Evolutionary conservation across 2,329 filamentous ascomycete genomes (phyloP).

Genomic region (Phyllosticta citriasiana): DNA sequence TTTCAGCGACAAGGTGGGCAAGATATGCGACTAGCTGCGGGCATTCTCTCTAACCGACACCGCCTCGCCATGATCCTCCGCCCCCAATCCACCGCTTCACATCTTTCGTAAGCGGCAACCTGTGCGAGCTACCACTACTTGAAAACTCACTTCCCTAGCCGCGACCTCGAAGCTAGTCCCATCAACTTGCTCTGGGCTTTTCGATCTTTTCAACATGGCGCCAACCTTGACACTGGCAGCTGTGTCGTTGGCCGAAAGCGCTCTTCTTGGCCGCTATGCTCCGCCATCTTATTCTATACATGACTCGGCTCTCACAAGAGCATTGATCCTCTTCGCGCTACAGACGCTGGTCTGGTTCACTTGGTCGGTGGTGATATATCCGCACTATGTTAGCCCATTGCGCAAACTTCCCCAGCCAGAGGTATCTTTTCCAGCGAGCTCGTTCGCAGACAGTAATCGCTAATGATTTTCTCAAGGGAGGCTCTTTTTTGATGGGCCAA

Average conservation of each 20-base stretch:
- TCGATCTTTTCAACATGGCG: background rate
- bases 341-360: slow-evolving; percentile 25
- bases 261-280: slow-evolving; percentile 24
- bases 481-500: slow-evolving; percentile 31
- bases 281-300: slow-evolving; percentile 21
- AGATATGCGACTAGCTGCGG: background rate
- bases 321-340: slow-evolving; percentile 30
- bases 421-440: slow-evolving; percentile 31
- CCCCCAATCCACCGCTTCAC: background rate
- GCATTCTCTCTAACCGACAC: background rate
- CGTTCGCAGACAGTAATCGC: background rate
- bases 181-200: background rate
- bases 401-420: slow-evolving; percentile 43
- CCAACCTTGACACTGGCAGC: slow-evolving; percentile 2
- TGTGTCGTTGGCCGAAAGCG: slow-evolving; percentile 3
- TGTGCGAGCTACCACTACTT: background rate
- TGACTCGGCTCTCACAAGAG: slow-evolving; percentile 28
- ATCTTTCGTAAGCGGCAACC: background rate
- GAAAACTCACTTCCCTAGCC: background rate
- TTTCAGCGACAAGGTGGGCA: background rate
- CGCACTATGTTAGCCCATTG: slow-evolving; percentile 47
- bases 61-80: background rate
- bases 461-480: slow-evolving; percentile 14
- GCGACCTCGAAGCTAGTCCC: background rate
- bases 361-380: slow-evolving; percentile 45